phyloP scores from a whole-genome alignment of 306 rosid genomes.

The Dalbergia cultrata region DNA sequence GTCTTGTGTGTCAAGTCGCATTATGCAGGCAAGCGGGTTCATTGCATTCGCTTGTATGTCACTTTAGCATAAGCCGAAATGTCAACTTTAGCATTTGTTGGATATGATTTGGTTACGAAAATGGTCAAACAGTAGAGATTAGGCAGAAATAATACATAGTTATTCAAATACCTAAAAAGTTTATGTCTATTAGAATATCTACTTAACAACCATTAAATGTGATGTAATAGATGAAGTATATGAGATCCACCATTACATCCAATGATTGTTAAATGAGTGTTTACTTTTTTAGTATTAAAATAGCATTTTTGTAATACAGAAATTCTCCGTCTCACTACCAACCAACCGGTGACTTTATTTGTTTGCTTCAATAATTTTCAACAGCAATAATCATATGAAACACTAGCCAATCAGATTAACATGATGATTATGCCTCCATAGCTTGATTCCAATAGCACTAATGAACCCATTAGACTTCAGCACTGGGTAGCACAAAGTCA shows the following conservation, averaged over 20 bases:
- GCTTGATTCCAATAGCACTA: slow-evolving; percentile 18
- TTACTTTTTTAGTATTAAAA: too few species aligned
- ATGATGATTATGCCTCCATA: slow-evolving; percentile 8
- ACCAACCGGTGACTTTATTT: slow-evolving; percentile 23
- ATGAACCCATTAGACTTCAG: background rate
- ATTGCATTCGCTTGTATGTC: background rate
- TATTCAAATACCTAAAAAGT: too few species aligned
- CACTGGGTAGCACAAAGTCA: slow-evolving; percentile 30
- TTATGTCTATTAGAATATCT: too few species aligned
- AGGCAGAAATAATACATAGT: slow-evolving; percentile 11
- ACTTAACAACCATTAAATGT: too few species aligned
- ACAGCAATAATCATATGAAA: slow-evolving; percentile 12
- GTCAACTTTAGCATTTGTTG: slow-evolving; percentile 7
- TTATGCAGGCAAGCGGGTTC: background rate
- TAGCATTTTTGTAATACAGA: too few species aligned
- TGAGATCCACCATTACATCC: too few species aligned
- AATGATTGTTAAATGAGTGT: too few species aligned
- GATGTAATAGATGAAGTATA: too few species aligned
- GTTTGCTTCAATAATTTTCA: slow-evolving; percentile 26
- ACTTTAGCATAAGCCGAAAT: background rate
- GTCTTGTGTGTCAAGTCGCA: too few species aligned
- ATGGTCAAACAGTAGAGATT: background rate
- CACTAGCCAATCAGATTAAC: background rate
- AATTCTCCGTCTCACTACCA: background rate
- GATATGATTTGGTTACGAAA: slow-evolving; percentile 30